These are phyloP conservation scores for Epichloe hybrida DNA, from an alignment of 2,329 filamentous ascomycete species.

Conservation along the genomic window DNA sequence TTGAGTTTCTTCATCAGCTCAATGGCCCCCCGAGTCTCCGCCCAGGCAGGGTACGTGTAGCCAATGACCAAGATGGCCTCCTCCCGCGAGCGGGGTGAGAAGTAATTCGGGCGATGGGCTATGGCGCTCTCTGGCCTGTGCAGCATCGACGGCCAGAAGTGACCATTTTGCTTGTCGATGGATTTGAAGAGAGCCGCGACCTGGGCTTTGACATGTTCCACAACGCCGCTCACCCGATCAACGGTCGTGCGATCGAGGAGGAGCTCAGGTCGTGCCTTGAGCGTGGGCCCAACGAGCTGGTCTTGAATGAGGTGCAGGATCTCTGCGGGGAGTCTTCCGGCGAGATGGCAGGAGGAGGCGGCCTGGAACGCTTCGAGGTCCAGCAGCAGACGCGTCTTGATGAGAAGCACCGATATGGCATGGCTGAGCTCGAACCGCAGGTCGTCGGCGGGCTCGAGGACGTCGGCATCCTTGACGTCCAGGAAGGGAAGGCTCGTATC, in stretches of 20 bases:
- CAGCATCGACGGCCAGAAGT: conserved; percentile 11
- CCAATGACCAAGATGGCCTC: background rate
- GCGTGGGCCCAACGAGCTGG: conserved; percentile 7
- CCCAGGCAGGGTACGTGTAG: conserved; percentile 1
- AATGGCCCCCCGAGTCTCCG: conserved; percentile 2
- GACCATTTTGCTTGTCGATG: conserved; percentile 7
- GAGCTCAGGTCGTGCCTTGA: conserved; percentile 1
- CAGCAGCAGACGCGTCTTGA: conserved; percentile 14
- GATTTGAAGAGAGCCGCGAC: conserved; percentile 6
- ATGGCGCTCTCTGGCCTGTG: background rate
- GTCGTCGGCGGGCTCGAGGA: conserved; percentile 20
- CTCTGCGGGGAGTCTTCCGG: conserved; percentile 6
- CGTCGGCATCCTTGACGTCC: conserved; percentile 24
- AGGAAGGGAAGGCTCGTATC: conserved; percentile 14
- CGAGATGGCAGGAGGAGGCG: background rate
- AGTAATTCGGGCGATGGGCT: background rate
- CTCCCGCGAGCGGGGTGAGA: background rate
- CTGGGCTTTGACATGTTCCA: conserved; percentile 9
- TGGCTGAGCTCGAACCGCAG: conserved; percentile 9
- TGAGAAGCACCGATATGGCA: conserved; percentile 5
- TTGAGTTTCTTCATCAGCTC: background rate
- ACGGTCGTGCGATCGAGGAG: conserved; percentile 2
- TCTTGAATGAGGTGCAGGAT: conserved; percentile 10
- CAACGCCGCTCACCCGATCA: background rate
- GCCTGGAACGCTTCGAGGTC: conserved; percentile 11